These are phyloP conservation scores for Suhomyces kilbournensis DNA, from an alignment of 805 yeast species.

Conservation along the genomic window DNA sequence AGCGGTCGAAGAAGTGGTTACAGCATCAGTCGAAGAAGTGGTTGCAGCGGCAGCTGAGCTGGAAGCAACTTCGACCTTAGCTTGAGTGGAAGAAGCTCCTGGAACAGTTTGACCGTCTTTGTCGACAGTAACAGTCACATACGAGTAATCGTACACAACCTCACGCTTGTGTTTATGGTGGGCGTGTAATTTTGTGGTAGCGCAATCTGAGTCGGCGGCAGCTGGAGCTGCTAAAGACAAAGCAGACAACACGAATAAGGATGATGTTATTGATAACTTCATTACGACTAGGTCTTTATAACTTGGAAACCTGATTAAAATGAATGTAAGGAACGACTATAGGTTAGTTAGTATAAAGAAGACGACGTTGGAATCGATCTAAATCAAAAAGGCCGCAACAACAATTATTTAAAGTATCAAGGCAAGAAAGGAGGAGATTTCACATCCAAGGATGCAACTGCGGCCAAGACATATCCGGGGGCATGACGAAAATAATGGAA, in stretches of 20 bases:
- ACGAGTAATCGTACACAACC: conserved; percentile 49
- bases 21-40: too few species aligned
- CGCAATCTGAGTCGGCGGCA: conserved; percentile 30
- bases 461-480: neutral
- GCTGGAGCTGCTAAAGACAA: conserved; percentile 19
- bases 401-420: neutral
- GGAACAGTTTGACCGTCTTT: conserved; percentile 39
- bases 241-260: conserved; percentile 21
- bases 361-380: neutral
- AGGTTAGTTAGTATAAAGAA: conserved; percentile 10
- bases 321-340: conserved; percentile 14
- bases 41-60: conserved; percentile 12
- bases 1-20: conserved; percentile 10
- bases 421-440: neutral
- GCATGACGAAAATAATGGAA: neutral
- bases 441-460: neutral
- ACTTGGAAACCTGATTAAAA: neutral
- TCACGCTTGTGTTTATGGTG: conserved; percentile 64
- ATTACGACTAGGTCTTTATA: conserved; percentile 5
- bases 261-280: conserved; percentile 16
- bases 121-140: conserved; percentile 44
- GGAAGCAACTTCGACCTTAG: conserved; percentile 12
- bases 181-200: conserved; percentile 48
- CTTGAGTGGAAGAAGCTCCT: conserved; percentile 12
- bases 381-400: neutral